phyloP scores from a whole-genome alignment of 2,329 filamentous ascomycete species.

The Colletotrichum cuscutae region DNA sequence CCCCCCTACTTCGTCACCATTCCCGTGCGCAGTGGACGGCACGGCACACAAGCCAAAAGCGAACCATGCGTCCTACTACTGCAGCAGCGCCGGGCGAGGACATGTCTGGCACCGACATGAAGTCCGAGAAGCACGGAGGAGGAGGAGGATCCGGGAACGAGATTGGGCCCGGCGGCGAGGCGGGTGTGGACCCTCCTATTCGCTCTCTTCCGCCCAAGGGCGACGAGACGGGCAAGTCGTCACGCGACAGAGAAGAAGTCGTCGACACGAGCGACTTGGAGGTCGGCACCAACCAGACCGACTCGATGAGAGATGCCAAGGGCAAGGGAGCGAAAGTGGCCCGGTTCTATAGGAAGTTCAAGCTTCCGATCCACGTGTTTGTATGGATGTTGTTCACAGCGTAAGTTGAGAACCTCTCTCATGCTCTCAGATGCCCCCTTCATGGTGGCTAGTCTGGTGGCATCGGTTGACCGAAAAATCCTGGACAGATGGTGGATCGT shows the following conservation, averaged over 20 bases:
- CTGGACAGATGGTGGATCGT: slow-evolving; percentile 30
- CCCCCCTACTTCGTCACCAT: not conserved
- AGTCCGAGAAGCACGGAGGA: slow-evolving; percentile 1
- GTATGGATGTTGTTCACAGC: slow-evolving; percentile 27
- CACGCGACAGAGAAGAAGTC: not conserved
- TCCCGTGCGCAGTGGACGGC: not conserved
- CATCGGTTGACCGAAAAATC: not conserved
- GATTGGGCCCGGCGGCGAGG: slow-evolving; percentile 3
- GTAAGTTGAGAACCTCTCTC: slow-evolving; percentile 16
- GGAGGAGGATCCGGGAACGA: not conserved
- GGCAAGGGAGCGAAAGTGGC: not conserved
- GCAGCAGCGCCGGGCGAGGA: slow-evolving; percentile 12
- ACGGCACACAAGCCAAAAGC: not conserved
- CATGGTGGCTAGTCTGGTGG: not conserved
- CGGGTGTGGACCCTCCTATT: not conserved
- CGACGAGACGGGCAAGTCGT: not conserved
- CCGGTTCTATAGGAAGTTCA: slow-evolving; percentile 17
- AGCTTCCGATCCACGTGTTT: slow-evolving; percentile 15
- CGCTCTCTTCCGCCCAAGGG: not conserved
- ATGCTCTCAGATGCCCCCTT: not conserved
- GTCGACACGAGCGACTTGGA: slow-evolving; percentile 23
- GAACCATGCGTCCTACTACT: slow-evolving; percentile 7
- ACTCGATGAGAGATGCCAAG: not conserved
- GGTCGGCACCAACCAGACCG: slow-evolving; percentile 1
- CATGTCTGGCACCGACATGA: not conserved